Evolutionary conservation across 306 rosid species (phyloP).

Genomic region (Luffa acutangula): DNA sequence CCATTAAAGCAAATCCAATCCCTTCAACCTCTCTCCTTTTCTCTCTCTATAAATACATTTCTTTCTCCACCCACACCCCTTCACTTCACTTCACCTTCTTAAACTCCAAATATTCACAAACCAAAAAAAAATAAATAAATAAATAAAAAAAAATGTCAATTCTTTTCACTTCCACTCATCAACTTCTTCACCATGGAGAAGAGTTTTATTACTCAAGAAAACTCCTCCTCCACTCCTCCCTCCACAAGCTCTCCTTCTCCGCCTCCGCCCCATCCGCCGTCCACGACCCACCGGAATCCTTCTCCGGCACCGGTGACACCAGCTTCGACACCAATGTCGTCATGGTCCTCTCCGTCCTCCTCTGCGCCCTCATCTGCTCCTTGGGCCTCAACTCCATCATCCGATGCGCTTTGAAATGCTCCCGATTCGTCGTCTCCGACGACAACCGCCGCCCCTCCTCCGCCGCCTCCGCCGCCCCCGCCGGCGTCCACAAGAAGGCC

Average conservation of each 20-base stretch:
- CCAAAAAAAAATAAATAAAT: neutral
- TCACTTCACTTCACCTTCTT: neutral
- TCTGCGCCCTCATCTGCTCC: constrained; percentile 80
- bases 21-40: neutral
- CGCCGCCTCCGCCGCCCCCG: constrained; percentile 20
- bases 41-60: neutral
- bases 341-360: constrained; percentile 85
- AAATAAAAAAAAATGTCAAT: constrained; percentile 22
- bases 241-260: constrained; percentile 5
- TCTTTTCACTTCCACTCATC: constrained; percentile 25
- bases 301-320: constrained; percentile 30
- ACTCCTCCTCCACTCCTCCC: constrained; percentile 37
- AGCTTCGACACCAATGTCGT: constrained; percentile 77
- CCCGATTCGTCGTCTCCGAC: constrained; percentile 26
- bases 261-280: constrained; percentile 19
- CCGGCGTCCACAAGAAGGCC: constrained; percentile 69
- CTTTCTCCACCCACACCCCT: neutral
- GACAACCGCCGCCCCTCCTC: neutral
- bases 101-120: neutral
- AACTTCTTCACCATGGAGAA: constrained; percentile 1
- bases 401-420: constrained; percentile 67
- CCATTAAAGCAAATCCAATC: neutral
- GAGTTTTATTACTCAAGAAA: constrained; percentile 46
- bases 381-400: constrained; percentile 74
- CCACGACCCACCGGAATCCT: constrained; percentile 24